Evolutionary conservation across 2,329 filamentous ascomycete genomes (phyloP), one percentile per base, ranked within the genome.

Genomic region (Acarospora socialis): DNA sequence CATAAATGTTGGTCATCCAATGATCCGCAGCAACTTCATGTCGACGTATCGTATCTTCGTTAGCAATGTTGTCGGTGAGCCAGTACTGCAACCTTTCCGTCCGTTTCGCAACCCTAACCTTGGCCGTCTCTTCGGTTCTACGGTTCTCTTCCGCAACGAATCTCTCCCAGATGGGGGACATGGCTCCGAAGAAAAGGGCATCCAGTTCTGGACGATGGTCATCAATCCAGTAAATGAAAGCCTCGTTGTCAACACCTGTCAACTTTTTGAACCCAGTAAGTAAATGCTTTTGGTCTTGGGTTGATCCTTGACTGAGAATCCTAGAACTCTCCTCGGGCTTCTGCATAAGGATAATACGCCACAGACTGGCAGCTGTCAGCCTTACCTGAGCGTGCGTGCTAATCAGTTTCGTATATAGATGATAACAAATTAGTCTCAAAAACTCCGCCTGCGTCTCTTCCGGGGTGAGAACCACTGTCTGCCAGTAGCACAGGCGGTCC

Each of bases 1-100:
- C 76, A 53, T 87, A 90, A 23, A 98, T 93, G 46, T 93, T 95
- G 45, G 86, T 83, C 61, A 87, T 80, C 90, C 87, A 98, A 37
- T 87, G 77, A 23, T 73, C 77, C 34, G 90, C 87, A 1, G 82
- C 80, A 42, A 81, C 74, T 46, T 93, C 82, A 47, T 95, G 87
- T n/a, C 75, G 75, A 33, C 78, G 65, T 36, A 86, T 68, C 10
- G 79, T 64, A 41, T 79, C 80, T 12, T 92, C 81, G 7, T 68
- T 68, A 14, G 68, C 66, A 4, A 71, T 55, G 30, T 76, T 74
- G 41, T 87, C 78, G 2, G 65, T 55, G 24, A 80, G 72, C 87
- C 86, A 94, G 36, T 74, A 67, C 49, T 73, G 81, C 4, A 98
- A 64, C 43, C 71, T 82, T 12, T 95, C 90, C 47, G 77, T 80